Percentiles rank a stretch among this genome's conserved stretches.
Evolutionary conservation across 495 filamentous ascomycete species (phyloP).

Genomic region (Alectoria sarmentosa): DNA sequence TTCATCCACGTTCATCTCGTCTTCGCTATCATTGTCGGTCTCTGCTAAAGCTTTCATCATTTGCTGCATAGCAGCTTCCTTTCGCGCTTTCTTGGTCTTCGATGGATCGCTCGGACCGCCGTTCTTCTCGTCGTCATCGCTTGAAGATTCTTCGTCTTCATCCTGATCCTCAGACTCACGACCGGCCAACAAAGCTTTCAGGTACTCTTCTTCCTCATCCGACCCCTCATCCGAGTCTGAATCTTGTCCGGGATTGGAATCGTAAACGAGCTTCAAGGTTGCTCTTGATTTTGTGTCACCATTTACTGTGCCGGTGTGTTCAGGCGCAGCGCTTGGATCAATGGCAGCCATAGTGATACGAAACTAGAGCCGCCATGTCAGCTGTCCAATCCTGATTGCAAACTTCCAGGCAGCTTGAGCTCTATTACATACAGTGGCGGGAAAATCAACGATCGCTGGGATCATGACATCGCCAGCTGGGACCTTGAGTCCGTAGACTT

Average conservation of each 20-base stretch:
- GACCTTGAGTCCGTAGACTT: conserved; percentile 84
- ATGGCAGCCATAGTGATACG: conserved; percentile 98
- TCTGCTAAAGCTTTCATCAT: conserved; percentile 31
- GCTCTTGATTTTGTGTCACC: conserved; percentile 59
- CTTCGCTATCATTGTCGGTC: conserved; percentile 42
- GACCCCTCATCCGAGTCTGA: conserved; percentile 50
- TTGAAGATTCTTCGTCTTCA: conserved; percentile 56
- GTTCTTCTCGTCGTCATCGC: conserved; percentile 65
- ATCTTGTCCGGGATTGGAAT: conserved; percentile 46
- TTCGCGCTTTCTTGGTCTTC: conserved; percentile 76
- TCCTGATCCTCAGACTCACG: conserved; percentile 43
- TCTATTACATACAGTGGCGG: conserved; percentile 64
- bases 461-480: conserved; percentile 70
- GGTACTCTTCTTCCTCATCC: conserved; percentile 57
- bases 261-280: conserved; percentile 83
- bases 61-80: conserved; percentile 50
- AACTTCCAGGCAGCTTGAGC: conserved; percentile 7
- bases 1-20: conserved; percentile 54
- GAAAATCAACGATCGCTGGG: conserved; percentile 64
- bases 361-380: conserved; percentile 51
- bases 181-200: conserved; percentile 42
- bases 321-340: conserved; percentile 72
- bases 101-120: conserved; percentile 83
- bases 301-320: conserved; percentile 55
- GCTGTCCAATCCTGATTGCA: neutral